These are phyloP conservation scores for Lathyrus oleraceus DNA, from an alignment of 306 rosid species.

Conservation along the genomic window DNA sequence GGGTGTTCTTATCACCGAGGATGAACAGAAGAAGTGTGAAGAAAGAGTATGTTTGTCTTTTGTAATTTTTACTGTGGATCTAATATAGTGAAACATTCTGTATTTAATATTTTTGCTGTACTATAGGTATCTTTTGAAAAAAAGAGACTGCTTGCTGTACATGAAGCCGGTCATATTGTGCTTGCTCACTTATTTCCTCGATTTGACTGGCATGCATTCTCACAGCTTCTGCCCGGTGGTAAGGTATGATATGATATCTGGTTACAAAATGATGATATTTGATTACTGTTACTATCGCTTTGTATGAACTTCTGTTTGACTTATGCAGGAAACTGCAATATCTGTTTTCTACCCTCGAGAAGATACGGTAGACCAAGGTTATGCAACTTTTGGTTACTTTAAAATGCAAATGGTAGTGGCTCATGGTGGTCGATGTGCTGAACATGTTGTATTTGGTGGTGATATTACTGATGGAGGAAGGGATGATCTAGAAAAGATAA, in stretches of 20 bases:
- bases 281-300: constrained; percentile 17
- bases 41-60: constrained; percentile 59
- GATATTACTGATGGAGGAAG: constrained; percentile 91
- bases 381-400: constrained; percentile 93
- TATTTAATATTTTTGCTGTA: constrained; percentile 23
- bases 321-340: constrained; percentile 85
- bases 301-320: constrained; percentile 32
- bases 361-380: constrained; percentile 96
- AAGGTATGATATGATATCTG: constrained; percentile 65
- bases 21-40: constrained; percentile 92
- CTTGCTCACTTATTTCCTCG: constrained; percentile 95
- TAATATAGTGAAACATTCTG: constrained; percentile 22
- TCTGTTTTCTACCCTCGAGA: constrained; percentile 93
- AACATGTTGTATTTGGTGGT: constrained; percentile 71
- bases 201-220: constrained; percentile 98
- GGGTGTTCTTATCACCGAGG: constrained; percentile 99
- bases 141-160: constrained; percentile 90
- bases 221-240: constrained; percentile 98
- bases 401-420: constrained; percentile 98
- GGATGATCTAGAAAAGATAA: constrained; percentile 92
- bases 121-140: constrained; percentile 72
- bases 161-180: constrained; percentile 94
- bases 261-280: constrained; percentile 28
- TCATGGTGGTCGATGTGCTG: constrained; percentile 97
- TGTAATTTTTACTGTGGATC: constrained; percentile 14